Base-by-base conservation (phyloP, 208 protist species). In the Trypanosoma brucei region DNA sequence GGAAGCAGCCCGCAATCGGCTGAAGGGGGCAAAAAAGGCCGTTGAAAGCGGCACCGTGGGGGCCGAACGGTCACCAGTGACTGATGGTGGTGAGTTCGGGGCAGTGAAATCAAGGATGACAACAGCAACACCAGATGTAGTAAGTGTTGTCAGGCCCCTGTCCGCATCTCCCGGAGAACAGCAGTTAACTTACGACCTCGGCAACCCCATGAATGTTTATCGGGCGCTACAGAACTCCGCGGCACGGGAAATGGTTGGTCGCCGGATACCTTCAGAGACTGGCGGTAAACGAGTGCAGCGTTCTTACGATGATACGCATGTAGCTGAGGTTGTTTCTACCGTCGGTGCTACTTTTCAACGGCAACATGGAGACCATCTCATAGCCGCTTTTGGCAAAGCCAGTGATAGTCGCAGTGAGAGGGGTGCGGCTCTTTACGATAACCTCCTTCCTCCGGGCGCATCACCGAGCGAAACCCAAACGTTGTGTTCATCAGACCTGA, bases 1-100 rank as follows among this genome's bases (percentile, higher is more conserved):
- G 68, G 58, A 46, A 0, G 78, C 65, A 11, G 78, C 87, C 3
- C 74, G 74, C 39, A 62, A 56, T 49, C 75, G 79, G 44, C 71
- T 92, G 39, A 64, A 72, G 44, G 65, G 35, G 8, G 83, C 81
- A 13, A 55, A 81, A 56, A 55, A 52, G 9, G 60, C 55, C 4
- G 59, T 75, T 59, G 58, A 68, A 51, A 62, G 55, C 3, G 62
- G 58, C 3, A 49, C 59, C 55, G 50, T 55, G 3, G 50, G 52
- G 30, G 48, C 3, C 31, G 31, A n/a, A 8, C 6, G 6, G 9
- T 31, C 22, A 33, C 31, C 6, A n/a, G 50, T 8, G 50, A 7
- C n/a, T 6, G 50, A 11, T 46, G 42, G 6, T 46, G 42, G 11
- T 6, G 42, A 46, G 6, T 46, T 14, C 11, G 42, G 42, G 11